phyloP scores from a whole-genome alignment of 2,329 filamentous ascomycete species.

The Dendryphion nanum region DNA sequence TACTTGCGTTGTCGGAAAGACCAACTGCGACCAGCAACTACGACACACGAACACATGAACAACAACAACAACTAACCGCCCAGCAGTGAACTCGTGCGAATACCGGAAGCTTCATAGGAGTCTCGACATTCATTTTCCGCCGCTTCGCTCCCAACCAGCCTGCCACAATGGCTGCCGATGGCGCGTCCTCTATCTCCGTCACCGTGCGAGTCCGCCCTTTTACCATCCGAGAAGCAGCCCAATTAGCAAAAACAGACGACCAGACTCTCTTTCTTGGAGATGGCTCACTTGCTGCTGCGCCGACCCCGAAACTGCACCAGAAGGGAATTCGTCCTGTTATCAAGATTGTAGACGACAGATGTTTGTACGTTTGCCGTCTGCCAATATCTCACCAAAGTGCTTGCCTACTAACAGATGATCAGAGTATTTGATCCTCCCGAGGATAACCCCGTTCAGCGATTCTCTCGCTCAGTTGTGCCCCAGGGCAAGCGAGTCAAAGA shows the following conservation, averaged over 20 bases:
- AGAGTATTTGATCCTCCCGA: slow-evolving; percentile 98
- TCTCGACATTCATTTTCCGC: not conserved
- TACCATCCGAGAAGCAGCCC: slow-evolving; percentile 89
- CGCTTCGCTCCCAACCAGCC: too few relatives aligned
- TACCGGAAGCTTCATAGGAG: too few relatives aligned
- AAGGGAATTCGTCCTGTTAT: slow-evolving; percentile 89
- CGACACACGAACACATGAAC: too few relatives aligned
- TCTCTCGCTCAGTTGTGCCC: slow-evolving; percentile 73
- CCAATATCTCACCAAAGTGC: too few relatives aligned
- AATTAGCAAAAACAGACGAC: slow-evolving; percentile 78
- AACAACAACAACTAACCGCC: too few relatives aligned
- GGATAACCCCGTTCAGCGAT: slow-evolving; percentile 86
- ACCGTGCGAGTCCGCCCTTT: slow-evolving; percentile 64
- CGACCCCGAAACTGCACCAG: slow-evolving; percentile 78
- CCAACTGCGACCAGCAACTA: too few relatives aligned
- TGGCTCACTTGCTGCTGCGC: slow-evolving; percentile 84
- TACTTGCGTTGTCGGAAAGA: too few relatives aligned
- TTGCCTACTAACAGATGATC: slow-evolving; percentile 25
- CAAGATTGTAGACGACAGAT: slow-evolving; percentile 94
- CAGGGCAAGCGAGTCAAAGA: slow-evolving; percentile 93
- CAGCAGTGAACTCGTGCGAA: too few relatives aligned
- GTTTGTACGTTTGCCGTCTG: slow-evolving; percentile 71
- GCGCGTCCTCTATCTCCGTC: slow-evolving; percentile 52
- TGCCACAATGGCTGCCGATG: slow-evolving; percentile 36
- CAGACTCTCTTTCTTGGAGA: slow-evolving; percentile 92